Base-by-base conservation (phyloP, 805 yeast genomes). In the Wickerhamomyces hampshirensis region DNA sequence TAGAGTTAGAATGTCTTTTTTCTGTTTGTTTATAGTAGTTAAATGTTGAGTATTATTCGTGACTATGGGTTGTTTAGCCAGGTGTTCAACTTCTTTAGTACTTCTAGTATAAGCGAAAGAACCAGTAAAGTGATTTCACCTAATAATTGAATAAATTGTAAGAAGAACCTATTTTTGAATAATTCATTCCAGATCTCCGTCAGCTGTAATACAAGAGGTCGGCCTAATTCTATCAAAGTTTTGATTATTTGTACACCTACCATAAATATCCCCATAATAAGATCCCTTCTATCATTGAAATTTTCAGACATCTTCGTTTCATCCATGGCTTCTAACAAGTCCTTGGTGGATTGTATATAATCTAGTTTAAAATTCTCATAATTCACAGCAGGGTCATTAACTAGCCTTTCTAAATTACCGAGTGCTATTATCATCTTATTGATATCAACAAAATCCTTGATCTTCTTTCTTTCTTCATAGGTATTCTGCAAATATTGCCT, bases 381-480 rank as follows among this genome's bases (percentile, higher is more conserved):
- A 5, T 27, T 30, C 2, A 38, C 34, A 21, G 31, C 35, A 2
- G 40, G 43, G 2, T 23, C 23, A 2, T 30, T 18, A 9, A 44
- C 34, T 13, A 41, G 28, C 3, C 31, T 14, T 17, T 41, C 45
- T 13, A 44, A 31, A 2, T 38, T 36, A 5, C 33, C 14, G 23
- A 44, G 26, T 4, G 43, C 44, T 2, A 23, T 28, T 2, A 44
- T 34, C 34, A 38, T 33, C 17, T 33, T 30, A 5, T 14, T 19
- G 6, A 43, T 28, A 31, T 43, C 43, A 13, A 43, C 42, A 30
- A 43, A 41, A 31, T 35, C 37, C n/a, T 34, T 36, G 12, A 41
- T 39, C 35, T 35, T 31, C 5, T 23, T 33, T 13, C 34, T 29
- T 17, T 30, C 38, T 2, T 28, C 33, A 21, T 21, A 21, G 7